phyloP scores from a whole-genome alignment of 169 alveolate species.

The Plasmodium coatneyi region DNA sequence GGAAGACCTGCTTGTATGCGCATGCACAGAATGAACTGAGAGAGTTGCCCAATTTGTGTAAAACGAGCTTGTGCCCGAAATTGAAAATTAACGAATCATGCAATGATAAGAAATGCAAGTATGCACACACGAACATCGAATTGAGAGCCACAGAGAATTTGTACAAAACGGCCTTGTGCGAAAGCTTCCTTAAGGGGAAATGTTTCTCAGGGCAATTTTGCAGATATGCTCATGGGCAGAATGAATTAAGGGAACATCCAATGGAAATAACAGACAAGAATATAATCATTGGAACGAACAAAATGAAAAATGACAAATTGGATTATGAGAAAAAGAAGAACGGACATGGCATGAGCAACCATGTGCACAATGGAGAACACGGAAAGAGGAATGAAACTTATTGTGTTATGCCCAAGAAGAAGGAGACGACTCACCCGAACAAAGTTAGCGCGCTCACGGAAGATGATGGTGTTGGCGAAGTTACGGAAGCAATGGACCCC shows the following conservation, averaged over 20 bases:
- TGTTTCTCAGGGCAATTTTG: constrained; percentile 82
- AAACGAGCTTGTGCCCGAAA: constrained; percentile 78
- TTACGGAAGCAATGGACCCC: constrained; percentile 5
- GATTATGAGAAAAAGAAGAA: constrained; percentile 36
- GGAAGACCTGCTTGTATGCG: constrained; percentile 78
- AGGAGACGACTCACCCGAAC: constrained; percentile 19
- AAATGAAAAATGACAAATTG: constrained; percentile 32
- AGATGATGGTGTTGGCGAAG: constrained; percentile 26
- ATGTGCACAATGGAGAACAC: background rate
- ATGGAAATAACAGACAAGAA: constrained; percentile 76
- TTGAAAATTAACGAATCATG: constrained; percentile 73
- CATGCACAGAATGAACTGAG: constrained; percentile 78
- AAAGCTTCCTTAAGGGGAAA: constrained; percentile 79
- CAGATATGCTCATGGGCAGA: constrained; percentile 79
- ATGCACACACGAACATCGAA: constrained; percentile 81
- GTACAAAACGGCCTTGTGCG: constrained; percentile 81
- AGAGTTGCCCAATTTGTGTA: constrained; percentile 79
- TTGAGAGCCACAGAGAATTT: constrained; percentile 81
- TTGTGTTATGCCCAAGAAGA: constrained; percentile 40
- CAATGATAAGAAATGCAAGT: constrained; percentile 75
- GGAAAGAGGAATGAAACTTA: constrained; percentile 34
- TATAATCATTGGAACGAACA: constrained; percentile 66
- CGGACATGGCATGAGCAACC: background rate
- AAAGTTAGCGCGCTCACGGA: constrained; percentile 32
- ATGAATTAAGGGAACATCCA: constrained; percentile 80